Base-by-base conservation (phyloP, 2,329 filamentous ascomycete species). In the Reticulascus tulasneorum region DNA sequence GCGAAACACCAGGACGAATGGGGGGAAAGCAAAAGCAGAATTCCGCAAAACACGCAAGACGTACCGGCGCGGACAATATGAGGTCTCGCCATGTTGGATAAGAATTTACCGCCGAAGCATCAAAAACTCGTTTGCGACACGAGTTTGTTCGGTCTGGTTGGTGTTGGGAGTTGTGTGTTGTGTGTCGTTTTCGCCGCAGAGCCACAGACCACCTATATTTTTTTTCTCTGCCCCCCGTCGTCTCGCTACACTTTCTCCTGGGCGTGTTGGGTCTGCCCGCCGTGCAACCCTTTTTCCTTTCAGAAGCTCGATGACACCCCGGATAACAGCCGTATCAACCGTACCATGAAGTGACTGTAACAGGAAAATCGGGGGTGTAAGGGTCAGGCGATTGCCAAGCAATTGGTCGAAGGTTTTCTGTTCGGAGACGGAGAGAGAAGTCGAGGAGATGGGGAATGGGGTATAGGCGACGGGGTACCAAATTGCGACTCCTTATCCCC, bases 1-100 rank as follows among this genome's bases (percentile, higher is more conserved):
- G 11, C 10, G 15, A 26, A 27, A 19, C 25, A 35, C 30, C 35
- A 44, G 29, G 28, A 23, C 35, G 28, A 40, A 33, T 35, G 27
- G 33, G 29, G 40, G 23, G 31, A 37, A 21, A 35, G 24, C 22
- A 36, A 27, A 18, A 31, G 40, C 32, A 40, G 39, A 36, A 42
- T n/a, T n/a, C n/a, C n/a, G n/a, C n/a, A n/a, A n/a, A n/a, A n/a
- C n/a, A n/a, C n/a, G n/a, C n/a, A n/a, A 18, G 16, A 46, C 74
- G 52, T 73, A 79, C 75, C 75, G 56, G 75, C 75, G 55, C 75
- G 73, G 61, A 79, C 67, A 50, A 79, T 76, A 49, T 69, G 67
- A 52, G 74, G 74, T 62, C 74, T 72, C 54, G 73, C 75, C 75
- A 79, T 79, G 53, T 51, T 70, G 64, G 51, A 55, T 28, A 11